Percentiles rank a stretch among this genome's conserved stretches.
Conservation (phyloP, 208 protist genomes). For the Trypanosoma cruzi region DNA sequence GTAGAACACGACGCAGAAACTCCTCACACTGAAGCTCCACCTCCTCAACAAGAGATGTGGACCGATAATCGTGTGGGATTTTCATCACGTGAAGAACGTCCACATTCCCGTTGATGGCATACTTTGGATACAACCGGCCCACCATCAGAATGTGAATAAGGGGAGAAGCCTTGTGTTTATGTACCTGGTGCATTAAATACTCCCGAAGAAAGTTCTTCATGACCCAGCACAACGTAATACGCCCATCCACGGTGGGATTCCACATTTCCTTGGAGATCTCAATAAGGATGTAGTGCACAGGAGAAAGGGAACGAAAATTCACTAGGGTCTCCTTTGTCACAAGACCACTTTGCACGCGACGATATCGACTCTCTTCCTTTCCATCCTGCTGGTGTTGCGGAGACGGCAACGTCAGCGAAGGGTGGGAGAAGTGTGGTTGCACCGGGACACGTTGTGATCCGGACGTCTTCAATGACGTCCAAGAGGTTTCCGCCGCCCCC, state of each 20-base stretch:
- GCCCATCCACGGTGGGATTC: conserved; percentile 76
- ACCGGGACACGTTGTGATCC: not conserved
- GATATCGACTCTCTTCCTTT: conserved; percentile 6
- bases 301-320: conserved; percentile 83
- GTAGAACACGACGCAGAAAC: conserved; percentile 55
- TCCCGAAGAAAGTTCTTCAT: conserved; percentile 81
- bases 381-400: not conserved
- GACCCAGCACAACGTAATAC: conserved; percentile 66
- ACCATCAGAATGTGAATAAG: conserved; percentile 75
- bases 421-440: not conserved
- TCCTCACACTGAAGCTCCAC: conserved; percentile 72
- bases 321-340: conserved; percentile 64
- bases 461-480: not conserved
- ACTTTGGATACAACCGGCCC: conserved; percentile 52
- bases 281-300: conserved; percentile 74
- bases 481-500: not conserved
- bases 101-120: conserved; percentile 44
- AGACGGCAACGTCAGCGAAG: not conserved
- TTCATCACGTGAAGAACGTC: conserved; percentile 79
- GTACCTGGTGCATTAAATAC: conserved; percentile 65
- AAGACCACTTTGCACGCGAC: conserved; percentile 64
- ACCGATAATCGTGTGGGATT: conserved; percentile 50
- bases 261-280: conserved; percentile 88
- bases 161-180: conserved; percentile 65
- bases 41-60: conserved; percentile 53